phyloP scores from a whole-genome alignment of 805 yeast genomes.

The Kodamaea leandrae region DNA sequence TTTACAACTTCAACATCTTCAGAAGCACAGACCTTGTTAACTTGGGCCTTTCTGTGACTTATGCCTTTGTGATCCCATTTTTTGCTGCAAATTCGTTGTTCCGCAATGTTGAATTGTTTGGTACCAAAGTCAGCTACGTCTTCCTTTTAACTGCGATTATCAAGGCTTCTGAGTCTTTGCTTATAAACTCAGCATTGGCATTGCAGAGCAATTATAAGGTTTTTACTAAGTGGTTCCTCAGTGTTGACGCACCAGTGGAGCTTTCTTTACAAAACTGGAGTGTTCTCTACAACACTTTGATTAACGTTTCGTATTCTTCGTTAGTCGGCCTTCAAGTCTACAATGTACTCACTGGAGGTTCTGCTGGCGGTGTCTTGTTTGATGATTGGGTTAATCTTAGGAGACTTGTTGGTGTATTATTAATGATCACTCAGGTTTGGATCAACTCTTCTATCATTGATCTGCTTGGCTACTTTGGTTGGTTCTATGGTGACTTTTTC shows the following conservation, averaged over 20 bases:
- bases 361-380: slow-evolving; percentile 16
- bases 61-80: slow-evolving; percentile 43
- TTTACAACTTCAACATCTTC: slow-evolving; percentile 59
- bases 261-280: slow-evolving; percentile 76
- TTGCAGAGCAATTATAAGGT: slow-evolving; percentile 59
- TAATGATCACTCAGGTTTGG: slow-evolving; percentile 63
- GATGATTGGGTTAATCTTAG: slow-evolving; percentile 48
- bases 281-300: slow-evolving; percentile 51
- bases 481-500: slow-evolving; percentile 88
- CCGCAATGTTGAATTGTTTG: slow-evolving; percentile 13
- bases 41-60: slow-evolving; percentile 39
- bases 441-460: slow-evolving; percentile 65
- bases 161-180: slow-evolving; percentile 50
- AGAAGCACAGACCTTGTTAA: slow-evolving; percentile 64
- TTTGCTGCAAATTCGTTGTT: slow-evolving; percentile 27
- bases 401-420: slow-evolving; percentile 55
- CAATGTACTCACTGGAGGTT: slow-evolving; percentile 18
- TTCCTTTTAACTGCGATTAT: slow-evolving; percentile 43
- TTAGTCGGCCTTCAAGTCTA: slow-evolving; percentile 43
- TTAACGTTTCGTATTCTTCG: slow-evolving; percentile 54
- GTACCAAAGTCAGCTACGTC: slow-evolving; percentile 22
- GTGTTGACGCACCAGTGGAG: slow-evolving; percentile 60
- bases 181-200: slow-evolving; percentile 50
- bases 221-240: slow-evolving; percentile 63
- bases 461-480: slow-evolving; percentile 79